Conservation (phyloP, 495 filamentous ascomycete species). For the Penicillium egyptiacum region DNA sequence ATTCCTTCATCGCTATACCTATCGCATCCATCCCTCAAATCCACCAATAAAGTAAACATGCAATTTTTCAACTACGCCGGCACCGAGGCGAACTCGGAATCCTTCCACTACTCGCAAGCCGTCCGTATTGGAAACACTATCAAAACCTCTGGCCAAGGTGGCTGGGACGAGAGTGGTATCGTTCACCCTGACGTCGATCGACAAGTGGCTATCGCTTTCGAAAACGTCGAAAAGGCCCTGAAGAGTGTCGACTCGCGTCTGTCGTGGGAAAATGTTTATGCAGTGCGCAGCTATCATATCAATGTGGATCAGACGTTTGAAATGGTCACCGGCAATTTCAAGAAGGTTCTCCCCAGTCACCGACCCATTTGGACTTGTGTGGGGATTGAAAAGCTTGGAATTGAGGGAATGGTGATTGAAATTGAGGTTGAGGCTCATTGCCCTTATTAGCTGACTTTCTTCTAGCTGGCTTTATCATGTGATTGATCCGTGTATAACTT, state of each 20-base stretch:
- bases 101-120: slow-evolving; percentile 21
- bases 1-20: background rate
- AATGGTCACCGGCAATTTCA: slow-evolving; percentile 19
- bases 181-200: slow-evolving; percentile 9
- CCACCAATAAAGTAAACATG: background rate
- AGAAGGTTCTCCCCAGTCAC: slow-evolving; percentile 11
- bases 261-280: slow-evolving; percentile 20
- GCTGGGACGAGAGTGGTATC: slow-evolving; percentile 15
- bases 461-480: background rate
- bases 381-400: slow-evolving; percentile 18
- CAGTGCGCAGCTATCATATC: slow-evolving; percentile 19
- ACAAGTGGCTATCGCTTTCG: slow-evolving; percentile 17
- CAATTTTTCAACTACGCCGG: slow-evolving; percentile 20
- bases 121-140: slow-evolving; percentile 13
- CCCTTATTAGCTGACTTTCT: slow-evolving; percentile 4
- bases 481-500: background rate
- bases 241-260: slow-evolving; percentile 14
- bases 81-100: slow-evolving; percentile 18
- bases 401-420: slow-evolving; percentile 18
- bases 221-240: slow-evolving; percentile 15
- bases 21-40: background rate
- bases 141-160: slow-evolving; percentile 21
- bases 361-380: slow-evolving; percentile 21
- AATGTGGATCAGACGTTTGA: slow-evolving; percentile 19
- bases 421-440: slow-evolving; percentile 20